Evolutionary conservation across 352 stramenopile species (phyloP), one percentile per base, ranked within the genome.

Genomic region (Ophiocytium majus): DNA sequence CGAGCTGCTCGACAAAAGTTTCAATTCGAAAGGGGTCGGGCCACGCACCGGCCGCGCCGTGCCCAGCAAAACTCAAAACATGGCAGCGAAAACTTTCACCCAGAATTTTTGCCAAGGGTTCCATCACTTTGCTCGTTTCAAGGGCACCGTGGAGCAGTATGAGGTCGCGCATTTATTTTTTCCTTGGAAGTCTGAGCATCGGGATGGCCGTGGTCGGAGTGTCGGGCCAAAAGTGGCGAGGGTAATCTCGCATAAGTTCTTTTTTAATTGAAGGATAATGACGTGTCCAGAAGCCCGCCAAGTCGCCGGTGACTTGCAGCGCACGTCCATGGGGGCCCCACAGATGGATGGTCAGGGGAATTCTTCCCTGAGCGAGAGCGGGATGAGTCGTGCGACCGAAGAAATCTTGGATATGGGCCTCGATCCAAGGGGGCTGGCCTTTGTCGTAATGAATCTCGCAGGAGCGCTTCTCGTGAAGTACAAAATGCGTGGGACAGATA

Each of bases 341-440:
- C 23, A 71, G 57, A 23, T 71, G 23, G 23, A 71, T 23, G 19
- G 23, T 23, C 23, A 71, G 57, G 19, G 57, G 57, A 23, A 71
- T 28, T 71, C 28, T 71, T 71, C 57, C 57, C 28, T 71, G 57
- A 23, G 28, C 28, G 19, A 71, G 57, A 28, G 57, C 57, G 57
- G 57, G 57, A 23, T 23, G 19, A 71, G 23, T 71, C 57, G 23
- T 71, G 23, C 28, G 57, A 23, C 57, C 57, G 57, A 23, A 71
- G 28, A 71, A 71, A 71, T 71, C 57, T 71, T 71, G 57, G 28
- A 71, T 71, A 28, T 23, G 57, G 23, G 57, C 57, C 28, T 71
- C 57, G 57, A 71, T 28, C 23, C 23, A 71, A 23, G 57, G 57
- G 57, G 23, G 19, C 23, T 23, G 57, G 28, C 28, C 28, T 28